Conservation (phyloP, 768 basidiomycete genomes). For the Suillus clintonianus region DNA sequence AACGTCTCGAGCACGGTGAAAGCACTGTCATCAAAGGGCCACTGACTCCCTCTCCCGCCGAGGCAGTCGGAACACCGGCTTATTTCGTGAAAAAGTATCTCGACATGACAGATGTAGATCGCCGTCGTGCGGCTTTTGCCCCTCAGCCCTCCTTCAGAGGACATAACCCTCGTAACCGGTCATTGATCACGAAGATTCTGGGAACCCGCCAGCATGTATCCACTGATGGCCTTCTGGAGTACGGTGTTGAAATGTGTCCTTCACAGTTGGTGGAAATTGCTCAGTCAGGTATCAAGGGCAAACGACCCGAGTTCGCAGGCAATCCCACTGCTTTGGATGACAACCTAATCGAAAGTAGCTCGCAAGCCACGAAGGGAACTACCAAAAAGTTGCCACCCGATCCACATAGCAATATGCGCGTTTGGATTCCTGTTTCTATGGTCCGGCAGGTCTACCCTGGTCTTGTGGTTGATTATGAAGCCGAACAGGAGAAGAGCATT, state of each 20-base stretch:
- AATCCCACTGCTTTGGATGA: constrained; percentile 11
- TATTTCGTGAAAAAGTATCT: constrained; percentile 19
- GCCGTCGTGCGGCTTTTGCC: constrained; percentile 20
- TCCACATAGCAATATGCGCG: constrained; percentile 29
- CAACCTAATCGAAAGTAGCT: constrained; percentile 14
- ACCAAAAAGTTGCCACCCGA: constrained; percentile 29
- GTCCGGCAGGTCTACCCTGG: constrained; percentile 43
- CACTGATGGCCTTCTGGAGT: constrained; percentile 44
- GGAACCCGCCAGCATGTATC: constrained; percentile 38
- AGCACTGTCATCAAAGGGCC: constrained; percentile 18
- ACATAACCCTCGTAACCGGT: neutral
- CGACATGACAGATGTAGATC: constrained; percentile 11
- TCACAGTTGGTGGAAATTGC: constrained; percentile 35
- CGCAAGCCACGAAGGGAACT: constrained; percentile 9
- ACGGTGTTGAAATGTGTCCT: constrained; percentile 42
- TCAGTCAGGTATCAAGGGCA: constrained; percentile 28
- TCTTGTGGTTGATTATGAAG: constrained; percentile 37
- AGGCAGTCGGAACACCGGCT: constrained; percentile 24
- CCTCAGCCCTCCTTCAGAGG: constrained; percentile 6
- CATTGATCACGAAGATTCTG: constrained; percentile 37
- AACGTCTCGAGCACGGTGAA: constrained; percentile 17
- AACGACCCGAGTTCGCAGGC: constrained; percentile 19
- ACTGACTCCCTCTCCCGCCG: constrained; percentile 12
- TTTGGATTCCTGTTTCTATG: constrained; percentile 48
- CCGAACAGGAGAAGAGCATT: constrained; percentile 9